Percentiles rank a stretch among this genome's conserved stretches.
Conservation (phyloP, 1,284 basidiomycete species). For the Microbotryomycetes sp. region DNA sequence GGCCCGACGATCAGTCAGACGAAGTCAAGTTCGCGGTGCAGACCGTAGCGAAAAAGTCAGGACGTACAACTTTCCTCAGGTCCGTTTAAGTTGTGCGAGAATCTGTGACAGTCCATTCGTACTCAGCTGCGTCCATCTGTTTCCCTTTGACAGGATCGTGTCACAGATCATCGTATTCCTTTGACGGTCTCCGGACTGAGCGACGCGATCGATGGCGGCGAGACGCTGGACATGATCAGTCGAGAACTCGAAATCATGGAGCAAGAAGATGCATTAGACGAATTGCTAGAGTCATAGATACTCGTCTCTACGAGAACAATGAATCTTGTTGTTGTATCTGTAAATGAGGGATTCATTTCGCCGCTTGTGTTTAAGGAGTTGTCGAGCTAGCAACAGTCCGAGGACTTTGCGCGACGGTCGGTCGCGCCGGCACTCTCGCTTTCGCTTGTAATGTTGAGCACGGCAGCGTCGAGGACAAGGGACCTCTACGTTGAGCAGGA, state of each 20-base stretch:
- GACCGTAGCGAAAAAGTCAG: conserved; percentile 86
- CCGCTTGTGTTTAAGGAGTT: not conserved
- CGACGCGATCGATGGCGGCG: conserved; percentile 70
- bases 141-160: conserved; percentile 57
- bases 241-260: conserved; percentile 19
- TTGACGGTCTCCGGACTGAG: conserved; percentile 65
- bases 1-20: conserved; percentile 59
- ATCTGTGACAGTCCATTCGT: not conserved
- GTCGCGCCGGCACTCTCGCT: too few relatives aligned
- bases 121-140: not conserved
- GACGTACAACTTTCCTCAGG: conserved; percentile 88
- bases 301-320: not conserved
- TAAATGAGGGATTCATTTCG: not conserved
- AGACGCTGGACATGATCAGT: conserved; percentile 24
- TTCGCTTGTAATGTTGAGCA: too few relatives aligned
- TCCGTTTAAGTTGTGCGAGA: conserved; percentile 34
- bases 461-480: too few relatives aligned
- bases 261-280: conserved; percentile 19
- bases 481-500: too few relatives aligned
- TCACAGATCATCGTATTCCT: conserved; percentile 85
- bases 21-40: conserved; percentile 65
- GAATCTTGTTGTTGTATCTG: not conserved
- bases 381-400: not conserved
- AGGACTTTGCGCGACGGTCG: not conserved
- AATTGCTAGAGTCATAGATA: conserved; percentile 2